Evolutionary conservation across 768 basidiomycete species (phyloP).

Genomic region (Phanerodontia chrysosporium): DNA sequence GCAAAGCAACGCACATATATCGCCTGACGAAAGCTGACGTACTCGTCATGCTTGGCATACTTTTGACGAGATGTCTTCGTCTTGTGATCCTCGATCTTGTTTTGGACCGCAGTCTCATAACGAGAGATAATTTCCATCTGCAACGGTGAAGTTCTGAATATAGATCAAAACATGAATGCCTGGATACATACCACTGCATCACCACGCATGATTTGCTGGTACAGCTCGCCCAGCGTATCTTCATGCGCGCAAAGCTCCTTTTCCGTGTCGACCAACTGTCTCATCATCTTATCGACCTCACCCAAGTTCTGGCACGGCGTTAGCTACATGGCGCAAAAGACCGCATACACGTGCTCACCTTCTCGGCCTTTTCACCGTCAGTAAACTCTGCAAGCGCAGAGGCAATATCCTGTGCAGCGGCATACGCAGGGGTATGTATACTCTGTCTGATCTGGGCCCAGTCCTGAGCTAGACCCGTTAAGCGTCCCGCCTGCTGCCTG

Average conservation of each 20-base stretch:
- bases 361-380: conserved; percentile 46
- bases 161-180: too few species aligned
- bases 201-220: conserved; percentile 51
- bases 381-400: conserved; percentile 58
- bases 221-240: conserved; percentile 46
- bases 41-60: conserved; percentile 60
- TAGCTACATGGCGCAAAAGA: not conserved
- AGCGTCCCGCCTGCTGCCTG: conserved; percentile 44
- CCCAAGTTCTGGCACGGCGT: conserved; percentile 40
- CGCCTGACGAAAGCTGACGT: conserved; percentile 55
- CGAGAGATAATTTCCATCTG: conserved; percentile 48
- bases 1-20: conserved; percentile 52
- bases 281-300: conserved; percentile 66
- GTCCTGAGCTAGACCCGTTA: conserved; percentile 56
- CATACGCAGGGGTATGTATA: conserved; percentile 40
- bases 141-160: too few species aligned
- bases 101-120: conserved; percentile 48
- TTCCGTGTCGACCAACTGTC: conserved; percentile 61
- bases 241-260: conserved; percentile 58
- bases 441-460: conserved; percentile 55
- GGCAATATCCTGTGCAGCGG: conserved; percentile 48
- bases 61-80: conserved; percentile 72
- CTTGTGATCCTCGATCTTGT: conserved; percentile 42
- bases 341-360: conserved; percentile 35
- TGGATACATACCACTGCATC: conserved; percentile 63